phyloP scores from a whole-genome alignment of 352 stramenopile species.

The Thalassiosira livingstoniorum region DNA sequence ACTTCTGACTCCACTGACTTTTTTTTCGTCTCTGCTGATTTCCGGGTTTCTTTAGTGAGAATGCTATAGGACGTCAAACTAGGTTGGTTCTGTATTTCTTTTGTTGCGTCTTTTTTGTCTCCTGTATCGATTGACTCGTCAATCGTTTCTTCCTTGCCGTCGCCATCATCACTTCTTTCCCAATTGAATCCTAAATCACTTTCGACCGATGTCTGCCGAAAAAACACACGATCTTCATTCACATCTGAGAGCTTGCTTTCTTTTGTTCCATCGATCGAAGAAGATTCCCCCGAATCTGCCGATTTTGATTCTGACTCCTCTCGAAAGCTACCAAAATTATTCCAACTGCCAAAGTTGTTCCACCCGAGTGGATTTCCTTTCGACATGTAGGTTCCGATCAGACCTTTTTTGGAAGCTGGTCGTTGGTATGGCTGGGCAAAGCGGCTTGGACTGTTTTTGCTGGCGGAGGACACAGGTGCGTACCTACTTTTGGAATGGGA shows the following conservation, averaged over 20 bases:
- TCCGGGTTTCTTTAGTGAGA: too few species aligned
- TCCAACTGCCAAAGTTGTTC: conserved; percentile 65
- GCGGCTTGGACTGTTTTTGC: conserved; percentile 39
- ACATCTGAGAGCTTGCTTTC: conserved; percentile 7
- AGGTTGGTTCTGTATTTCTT: conserved; percentile 23
- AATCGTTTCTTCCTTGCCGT: conserved; percentile 12
- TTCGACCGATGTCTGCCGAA: conserved; percentile 35
- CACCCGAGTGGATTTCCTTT: conserved; percentile 67
- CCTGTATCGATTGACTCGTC: conserved; percentile 13
- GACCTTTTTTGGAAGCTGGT: conserved; percentile 22
- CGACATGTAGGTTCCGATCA: conserved; percentile 37
- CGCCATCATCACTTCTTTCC: conserved; percentile 66
- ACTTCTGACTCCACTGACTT: not conserved
- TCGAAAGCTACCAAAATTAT: conserved; percentile 20
- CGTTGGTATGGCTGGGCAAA: conserved; percentile 27
- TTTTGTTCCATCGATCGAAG: conserved; percentile 24
- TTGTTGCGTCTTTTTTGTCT: conserved; percentile 8
- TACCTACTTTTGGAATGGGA: conserved; percentile 44
- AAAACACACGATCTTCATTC: conserved; percentile 7
- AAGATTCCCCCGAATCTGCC: conserved; percentile 21
- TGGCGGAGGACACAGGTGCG: conserved; percentile 29
- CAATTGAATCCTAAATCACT: conserved; percentile 77
- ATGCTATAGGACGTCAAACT: too few species aligned
- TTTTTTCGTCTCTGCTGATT: conserved; percentile 8
- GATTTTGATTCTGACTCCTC: conserved; percentile 57